Evolutionary conservation across 208 protist species (phyloP), one percentile per base, ranked within the genome.

Genomic region (Angomonas ambiguus): DNA sequence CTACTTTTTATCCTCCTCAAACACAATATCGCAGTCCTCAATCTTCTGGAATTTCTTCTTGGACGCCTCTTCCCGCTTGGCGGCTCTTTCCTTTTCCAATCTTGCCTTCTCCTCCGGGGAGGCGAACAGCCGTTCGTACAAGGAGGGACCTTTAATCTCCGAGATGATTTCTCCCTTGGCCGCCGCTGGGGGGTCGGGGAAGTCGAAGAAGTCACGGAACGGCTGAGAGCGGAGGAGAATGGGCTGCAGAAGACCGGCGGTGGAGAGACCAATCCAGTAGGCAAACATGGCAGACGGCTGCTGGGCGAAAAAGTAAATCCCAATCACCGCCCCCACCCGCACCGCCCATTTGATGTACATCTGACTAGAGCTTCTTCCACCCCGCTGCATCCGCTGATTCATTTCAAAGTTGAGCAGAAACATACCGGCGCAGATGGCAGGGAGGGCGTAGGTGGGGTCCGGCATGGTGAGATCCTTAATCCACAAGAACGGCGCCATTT

Each of bases 361-460:
- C 45, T 63, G 66, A 11, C 69, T 85, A n/a, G 82, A 62, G 63
- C 83, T 93, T 16, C 89, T 81, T 4, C 77, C 85, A 53, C 89
- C 89, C 24, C 79, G 78, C 65, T 95, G 85, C 84, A 95, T 90
- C 67, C 76, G 82, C 74, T 91, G 84, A 35, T 92, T 93, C 72
- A 95, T 65, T 69, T 95, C 89, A 71, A 95, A 93, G 72, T 95
- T 95, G 27, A 88, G 22, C 16, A 95, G 65, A 72, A 95, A 95
- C 82, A 95, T 90, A 28, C 66, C 66, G 0, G 86, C 76, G 74
- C 89, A 95, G 58, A 93, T 88, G 53, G 79, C 30, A 1, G 89
- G 89, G 11, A 95, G 79, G 27, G 72, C 32, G 72, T 85, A 91
- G 18, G 85, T 92, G 1, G 89, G 87, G 76, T 95, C 89, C 10